Evolutionary conservation across 352 stramenopile species (phyloP).

Genomic region (Pythium sukuiense): DNA sequence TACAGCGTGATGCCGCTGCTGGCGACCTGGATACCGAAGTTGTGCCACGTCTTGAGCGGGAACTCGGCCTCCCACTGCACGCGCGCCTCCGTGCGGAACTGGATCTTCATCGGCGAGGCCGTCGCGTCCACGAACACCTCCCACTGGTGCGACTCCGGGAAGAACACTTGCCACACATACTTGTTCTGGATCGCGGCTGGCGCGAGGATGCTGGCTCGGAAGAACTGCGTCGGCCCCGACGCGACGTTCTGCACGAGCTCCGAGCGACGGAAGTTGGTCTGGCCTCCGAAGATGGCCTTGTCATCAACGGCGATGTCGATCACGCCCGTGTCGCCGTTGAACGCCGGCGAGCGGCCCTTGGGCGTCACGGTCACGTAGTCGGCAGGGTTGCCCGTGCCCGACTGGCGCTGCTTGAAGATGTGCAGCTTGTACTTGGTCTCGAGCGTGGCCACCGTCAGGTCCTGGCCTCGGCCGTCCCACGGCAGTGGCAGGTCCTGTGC

Average conservation of each 20-base stretch:
- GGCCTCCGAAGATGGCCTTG: slow-evolving; percentile 46
- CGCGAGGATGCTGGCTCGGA: slow-evolving; percentile 60
- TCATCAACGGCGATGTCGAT: slow-evolving; percentile 53
- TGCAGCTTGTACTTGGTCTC: slow-evolving; percentile 60
- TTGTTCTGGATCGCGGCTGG: slow-evolving; percentile 46
- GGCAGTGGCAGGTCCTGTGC: slow-evolving; percentile 38
- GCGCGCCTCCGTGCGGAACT: slow-evolving; percentile 50
- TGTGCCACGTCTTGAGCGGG: slow-evolving; percentile 58
- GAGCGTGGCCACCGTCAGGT: slow-evolving; percentile 55
- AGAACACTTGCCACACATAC: slow-evolving; percentile 59
- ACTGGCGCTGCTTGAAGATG: slow-evolving; percentile 64
- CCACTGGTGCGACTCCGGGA: slow-evolving; percentile 62
- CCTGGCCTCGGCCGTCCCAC: slow-evolving; percentile 55
- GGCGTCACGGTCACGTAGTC: slow-evolving; percentile 53
- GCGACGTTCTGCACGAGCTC: slow-evolving; percentile 64
- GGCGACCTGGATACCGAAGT: slow-evolving; percentile 59
- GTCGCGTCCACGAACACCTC: slow-evolving; percentile 62
- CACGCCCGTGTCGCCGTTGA: slow-evolving; percentile 63
- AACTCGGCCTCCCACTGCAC: slow-evolving; percentile 60
- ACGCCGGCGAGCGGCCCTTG: slow-evolving; percentile 46
- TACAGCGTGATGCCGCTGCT: slow-evolving; percentile 47
- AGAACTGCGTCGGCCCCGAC: slow-evolving; percentile 50
- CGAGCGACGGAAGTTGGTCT: slow-evolving; percentile 66
- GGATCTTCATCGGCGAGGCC: slow-evolving; percentile 45
- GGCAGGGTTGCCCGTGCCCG: slow-evolving; percentile 37